phyloP scores from a whole-genome alignment of 2,329 filamentous ascomycete species.

The Sporothrix protearum region DNA sequence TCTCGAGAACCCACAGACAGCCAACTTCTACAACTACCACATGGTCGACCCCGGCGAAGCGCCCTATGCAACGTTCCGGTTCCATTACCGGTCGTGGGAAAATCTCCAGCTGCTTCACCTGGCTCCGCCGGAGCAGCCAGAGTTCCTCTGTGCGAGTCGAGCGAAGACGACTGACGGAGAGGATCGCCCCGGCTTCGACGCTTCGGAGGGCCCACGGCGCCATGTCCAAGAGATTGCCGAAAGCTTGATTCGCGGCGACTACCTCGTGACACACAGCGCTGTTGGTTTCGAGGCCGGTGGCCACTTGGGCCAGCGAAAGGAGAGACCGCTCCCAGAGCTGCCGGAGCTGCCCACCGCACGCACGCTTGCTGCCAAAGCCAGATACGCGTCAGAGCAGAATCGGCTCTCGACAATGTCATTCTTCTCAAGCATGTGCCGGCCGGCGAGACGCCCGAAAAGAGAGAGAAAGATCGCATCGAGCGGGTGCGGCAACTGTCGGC shows the following conservation, averaged over 20 bases:
- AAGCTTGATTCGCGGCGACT: not conserved
- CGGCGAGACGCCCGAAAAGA: not conserved
- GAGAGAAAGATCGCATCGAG: not conserved
- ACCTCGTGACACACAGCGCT: not conserved
- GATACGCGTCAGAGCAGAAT: not conserved
- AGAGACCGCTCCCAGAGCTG: constrained; percentile 1
- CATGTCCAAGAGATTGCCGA: too few relatives aligned
- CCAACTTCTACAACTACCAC: constrained; percentile 51
- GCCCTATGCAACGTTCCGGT: constrained; percentile 53
- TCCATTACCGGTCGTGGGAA: constrained; percentile 55
- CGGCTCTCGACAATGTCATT: not conserved
- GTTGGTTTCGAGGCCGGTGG: not conserved
- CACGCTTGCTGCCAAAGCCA: not conserved
- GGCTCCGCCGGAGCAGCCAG: constrained; percentile 36
- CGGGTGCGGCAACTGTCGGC: not conserved
- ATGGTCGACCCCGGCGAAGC: constrained; percentile 49
- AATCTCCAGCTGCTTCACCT: constrained; percentile 49
- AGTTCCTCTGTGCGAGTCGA: not conserved
- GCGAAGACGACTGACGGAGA: constrained; percentile 53
- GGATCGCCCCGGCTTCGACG: constrained; percentile 46
- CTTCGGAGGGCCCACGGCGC: not conserved
- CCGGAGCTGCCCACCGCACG: not conserved
- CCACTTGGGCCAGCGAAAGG: not conserved
- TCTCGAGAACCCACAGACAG: constrained; percentile 49
- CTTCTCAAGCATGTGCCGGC: not conserved